Conservation (phyloP, 176 grass and related monocot species). For the barley (Hordeum vulgare) region MorexV3_pseudomolecules_assembly NC_058523.1:561091767-561092266, state of each 20-base stretch:
- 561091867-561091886: constrained; percentile 33
- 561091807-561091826: constrained; percentile 80
- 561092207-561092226: not conserved
- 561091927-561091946: not conserved
- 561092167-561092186: not conserved
- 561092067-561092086: not conserved
- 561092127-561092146: not conserved
- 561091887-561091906: not conserved
- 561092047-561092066: not conserved
- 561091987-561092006: not conserved
- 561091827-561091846: constrained; percentile 49
- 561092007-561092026: not conserved
- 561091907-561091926: not conserved
- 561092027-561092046: not conserved
- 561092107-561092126: not conserved
- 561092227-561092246: no score
- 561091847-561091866: constrained; percentile 38
- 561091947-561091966: not conserved
- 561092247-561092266: no score
- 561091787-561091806: constrained; percentile 63
- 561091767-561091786: constrained; percentile 29
- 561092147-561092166: not conserved
- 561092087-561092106: not conserved
- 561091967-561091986: no score
- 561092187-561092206: no score